Evolutionary conservation across 805 yeast genomes (phyloP).

Genomic region (Isabelozyma heimii): DNA sequence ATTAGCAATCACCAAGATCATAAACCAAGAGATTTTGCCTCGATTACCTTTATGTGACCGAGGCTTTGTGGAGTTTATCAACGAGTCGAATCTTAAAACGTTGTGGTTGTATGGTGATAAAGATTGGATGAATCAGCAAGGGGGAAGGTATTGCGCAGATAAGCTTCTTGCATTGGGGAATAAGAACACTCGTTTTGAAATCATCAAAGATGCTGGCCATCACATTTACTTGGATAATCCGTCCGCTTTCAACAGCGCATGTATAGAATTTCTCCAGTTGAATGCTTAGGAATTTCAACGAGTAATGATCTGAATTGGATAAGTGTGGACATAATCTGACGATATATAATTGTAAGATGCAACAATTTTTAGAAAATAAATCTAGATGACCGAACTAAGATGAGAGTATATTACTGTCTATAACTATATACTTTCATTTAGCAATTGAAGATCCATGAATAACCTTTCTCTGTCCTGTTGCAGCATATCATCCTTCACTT

Average conservation of each 20-base stretch:
- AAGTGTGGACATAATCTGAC: too few species aligned
- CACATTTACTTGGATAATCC: slow-evolving; percentile 44
- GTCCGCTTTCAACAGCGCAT: slow-evolving; percentile 21
- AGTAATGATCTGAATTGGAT: too few species aligned
- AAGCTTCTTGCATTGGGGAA: slow-evolving; percentile 15
- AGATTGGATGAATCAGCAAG: slow-evolving; percentile 43
- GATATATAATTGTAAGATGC: too few species aligned
- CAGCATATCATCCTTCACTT: slow-evolving; percentile 1
- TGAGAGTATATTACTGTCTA: too few species aligned
- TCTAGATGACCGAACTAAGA: neutral
- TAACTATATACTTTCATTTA: neutral
- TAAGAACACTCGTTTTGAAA: slow-evolving; percentile 14
- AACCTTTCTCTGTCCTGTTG: neutral
- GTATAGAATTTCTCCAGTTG: slow-evolving; percentile 20
- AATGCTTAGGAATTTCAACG: neutral
- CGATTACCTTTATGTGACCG: slow-evolving; percentile 39
- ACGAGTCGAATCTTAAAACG: slow-evolving; percentile 17
- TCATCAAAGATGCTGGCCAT: slow-evolving; percentile 38
- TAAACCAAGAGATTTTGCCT: slow-evolving; percentile 39
- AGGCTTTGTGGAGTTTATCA: slow-evolving; percentile 29
- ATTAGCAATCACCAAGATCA: slow-evolving; percentile 39
- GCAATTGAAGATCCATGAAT: neutral
- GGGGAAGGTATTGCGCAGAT: slow-evolving; percentile 32
- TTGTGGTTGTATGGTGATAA: slow-evolving; percentile 41
- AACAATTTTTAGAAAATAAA: too few species aligned